phyloP scores from a whole-genome alignment of 225 moss, liverwort and hornwort species.

The Climacium dendroides region DNA sequence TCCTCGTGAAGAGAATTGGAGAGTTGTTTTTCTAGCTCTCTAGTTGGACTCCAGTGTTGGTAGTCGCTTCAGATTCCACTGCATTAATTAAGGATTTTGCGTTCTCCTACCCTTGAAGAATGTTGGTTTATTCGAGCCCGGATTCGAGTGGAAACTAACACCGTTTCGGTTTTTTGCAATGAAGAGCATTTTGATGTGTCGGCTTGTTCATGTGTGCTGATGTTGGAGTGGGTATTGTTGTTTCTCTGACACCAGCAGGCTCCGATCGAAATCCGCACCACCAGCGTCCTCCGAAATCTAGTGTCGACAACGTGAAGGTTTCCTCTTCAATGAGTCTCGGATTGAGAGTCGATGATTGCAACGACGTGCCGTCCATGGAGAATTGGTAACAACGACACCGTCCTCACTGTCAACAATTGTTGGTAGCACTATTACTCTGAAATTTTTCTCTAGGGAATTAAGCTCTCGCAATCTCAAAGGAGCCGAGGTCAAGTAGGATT shows the following conservation, averaged over 20 bases:
- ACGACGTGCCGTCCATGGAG: slow-evolving; percentile 27
- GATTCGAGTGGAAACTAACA: not conserved
- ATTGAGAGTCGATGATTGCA: slow-evolving; percentile 17
- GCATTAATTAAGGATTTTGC: not conserved
- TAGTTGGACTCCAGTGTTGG: not conserved
- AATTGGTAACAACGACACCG: slow-evolving; percentile 18
- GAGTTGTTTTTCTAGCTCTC: not conserved
- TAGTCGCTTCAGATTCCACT: not conserved
- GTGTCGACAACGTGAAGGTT: not conserved
- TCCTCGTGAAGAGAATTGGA: not conserved
- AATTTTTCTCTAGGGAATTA: not conserved
- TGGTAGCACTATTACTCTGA: not conserved
- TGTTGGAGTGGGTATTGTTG: not conserved
- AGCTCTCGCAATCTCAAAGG: not conserved
- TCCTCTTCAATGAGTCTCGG: slow-evolving; percentile 18
- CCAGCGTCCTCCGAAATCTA: not conserved
- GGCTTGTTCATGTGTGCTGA: not conserved
- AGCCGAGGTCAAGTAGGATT: not conserved
- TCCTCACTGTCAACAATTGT: not conserved
- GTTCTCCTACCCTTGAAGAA: not conserved
- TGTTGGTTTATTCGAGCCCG: not conserved
- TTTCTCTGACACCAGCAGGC: not conserved
- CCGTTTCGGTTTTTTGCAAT: not conserved
- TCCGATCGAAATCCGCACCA: not conserved
- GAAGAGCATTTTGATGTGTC: not conserved